These are phyloP conservation scores for Globisporangium barbulae DNA, from an alignment of 352 stramenopile genomes.

Conservation along the genomic window DNA sequence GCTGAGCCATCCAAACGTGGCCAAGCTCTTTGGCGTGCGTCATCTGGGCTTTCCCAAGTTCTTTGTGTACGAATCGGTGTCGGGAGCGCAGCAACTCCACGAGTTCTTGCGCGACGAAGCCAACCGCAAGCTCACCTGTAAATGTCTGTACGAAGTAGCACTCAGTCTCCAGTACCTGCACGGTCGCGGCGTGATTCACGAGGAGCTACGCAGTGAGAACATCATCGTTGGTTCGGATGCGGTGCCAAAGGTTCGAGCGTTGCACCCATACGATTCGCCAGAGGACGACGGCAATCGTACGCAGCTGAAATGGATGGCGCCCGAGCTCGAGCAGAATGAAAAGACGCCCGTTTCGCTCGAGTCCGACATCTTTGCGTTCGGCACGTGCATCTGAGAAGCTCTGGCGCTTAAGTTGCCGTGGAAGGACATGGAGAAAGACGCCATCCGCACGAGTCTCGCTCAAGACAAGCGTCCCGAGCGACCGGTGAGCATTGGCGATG, in stretches of 20 bases:
- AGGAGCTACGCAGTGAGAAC: neutral
- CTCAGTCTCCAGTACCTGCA: neutral
- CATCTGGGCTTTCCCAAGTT: neutral
- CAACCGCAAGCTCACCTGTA: neutral
- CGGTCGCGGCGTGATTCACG: neutral
- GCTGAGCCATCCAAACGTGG: neutral
- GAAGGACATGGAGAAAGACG: neutral
- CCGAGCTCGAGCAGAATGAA: neutral
- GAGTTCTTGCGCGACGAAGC: neutral
- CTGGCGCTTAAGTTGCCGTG: neutral
- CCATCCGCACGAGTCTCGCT: neutral
- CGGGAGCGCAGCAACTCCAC: neutral
- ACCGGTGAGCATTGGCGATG: neutral
- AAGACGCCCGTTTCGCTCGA: neutral
- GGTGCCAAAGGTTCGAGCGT: neutral
- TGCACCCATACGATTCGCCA: too few relatives aligned
- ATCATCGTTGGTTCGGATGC: neutral
- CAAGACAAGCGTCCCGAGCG: neutral
- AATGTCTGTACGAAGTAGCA: neutral
- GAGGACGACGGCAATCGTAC: neutral
- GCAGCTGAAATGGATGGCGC: neutral
- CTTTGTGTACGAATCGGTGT: neutral
- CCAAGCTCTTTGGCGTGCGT: neutral
- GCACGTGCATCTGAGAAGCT: neutral
- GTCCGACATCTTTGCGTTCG: neutral